Evolutionary conservation across 2,329 filamentous ascomycete genomes (phyloP), one percentile per base, ranked within the genome.

Genomic region (Trichoderma sp.): DNA sequence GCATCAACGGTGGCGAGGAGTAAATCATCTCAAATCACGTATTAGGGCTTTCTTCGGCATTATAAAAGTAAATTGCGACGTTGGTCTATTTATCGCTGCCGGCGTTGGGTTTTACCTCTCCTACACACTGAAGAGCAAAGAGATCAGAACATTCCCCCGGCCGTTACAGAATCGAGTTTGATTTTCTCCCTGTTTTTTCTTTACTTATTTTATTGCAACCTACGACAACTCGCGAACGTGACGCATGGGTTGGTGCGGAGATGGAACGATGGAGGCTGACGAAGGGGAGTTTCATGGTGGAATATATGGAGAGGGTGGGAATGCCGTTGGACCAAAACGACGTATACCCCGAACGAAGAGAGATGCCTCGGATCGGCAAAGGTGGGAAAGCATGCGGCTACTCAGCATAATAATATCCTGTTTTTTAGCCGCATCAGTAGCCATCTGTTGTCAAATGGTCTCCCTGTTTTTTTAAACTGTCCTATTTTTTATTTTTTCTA

Each of bases 1-100:
- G 89, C 77, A 82, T 86, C 77, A 89, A 89, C 76, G 87, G 86
- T 81, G 85, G 88, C 75, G 85, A 83, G 75, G 85, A 83, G 81
- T 86, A 87, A 76, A 77, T 77, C 73, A 72, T 74, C 70, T 74
- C 75, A 74, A 76, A 74, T 77, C 74, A 75, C 72, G 74, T 76
- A 75, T 73, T 74, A 76, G 77, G 76, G 77, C 77, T 78, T 78
- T 78, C 74, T 75, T 79, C 74, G 77, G 75, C 78, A 77, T 76
- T 77, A 75, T 76, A 78, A 79, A 75, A 73, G 70, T 67, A 77
- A 78, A 79, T 79, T 79, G 80, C 81, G 81, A 82, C 80, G 80
- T 83, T 83, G 82, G 81, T 81, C 80, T 83, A 79, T 81, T 81
- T 82, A 83, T 82, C 80, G 80, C 79, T 82, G 79, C 81, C 82